Evolutionary conservation across 331 rosid species (phyloP), one percentile per base, ranked within the genome.

Genomic region (Telfairia occidentalis): DNA sequence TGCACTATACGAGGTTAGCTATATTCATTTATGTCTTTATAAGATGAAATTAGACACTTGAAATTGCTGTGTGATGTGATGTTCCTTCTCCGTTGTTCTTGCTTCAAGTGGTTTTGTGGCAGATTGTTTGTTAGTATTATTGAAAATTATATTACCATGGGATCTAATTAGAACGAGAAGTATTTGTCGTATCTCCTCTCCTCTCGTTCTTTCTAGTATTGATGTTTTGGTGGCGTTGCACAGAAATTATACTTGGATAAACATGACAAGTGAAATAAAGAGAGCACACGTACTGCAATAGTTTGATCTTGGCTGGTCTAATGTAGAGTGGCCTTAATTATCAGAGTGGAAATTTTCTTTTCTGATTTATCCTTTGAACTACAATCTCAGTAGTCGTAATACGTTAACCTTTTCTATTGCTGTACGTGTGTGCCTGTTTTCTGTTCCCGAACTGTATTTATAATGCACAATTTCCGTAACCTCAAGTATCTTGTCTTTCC

Each of bases 1-100:
- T 74, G 76, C 89, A 77, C 85, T 95, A 46, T 95, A 95, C 21
- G 88, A 95, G 96, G 97, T 95, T 57, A 76, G 89, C 78, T 78
- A 34, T 81, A 61, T 79, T 59, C 63, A 19, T 61, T 63, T 21
- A 60, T 64, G 30, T 28, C 42, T 21, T 53, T 77, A 55, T 66
- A 50, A 21, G 57, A 50, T 50, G 24, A 28, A 28, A 24, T 70
- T 70, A 23, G 35, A 69, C 37, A 13, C 34, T 69, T 13, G 35
- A 42, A 26, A 37, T 69, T 24, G 42, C 18, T 1, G 55, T 66
- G 29, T 66, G 52, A 66, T 66, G 29, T 66, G 52, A 66, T 66
- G 35, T 69, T 7, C n/a, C 10, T 42, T 43, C 55, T 42, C 37
- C 37, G 15, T 66, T 11, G 1, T 60, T 28, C 13, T 4, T 0